These are phyloP conservation scores for Cantharellus anzutake DNA, from an alignment of 768 basidiomycete genomes.

Conservation along the genomic window DNA sequence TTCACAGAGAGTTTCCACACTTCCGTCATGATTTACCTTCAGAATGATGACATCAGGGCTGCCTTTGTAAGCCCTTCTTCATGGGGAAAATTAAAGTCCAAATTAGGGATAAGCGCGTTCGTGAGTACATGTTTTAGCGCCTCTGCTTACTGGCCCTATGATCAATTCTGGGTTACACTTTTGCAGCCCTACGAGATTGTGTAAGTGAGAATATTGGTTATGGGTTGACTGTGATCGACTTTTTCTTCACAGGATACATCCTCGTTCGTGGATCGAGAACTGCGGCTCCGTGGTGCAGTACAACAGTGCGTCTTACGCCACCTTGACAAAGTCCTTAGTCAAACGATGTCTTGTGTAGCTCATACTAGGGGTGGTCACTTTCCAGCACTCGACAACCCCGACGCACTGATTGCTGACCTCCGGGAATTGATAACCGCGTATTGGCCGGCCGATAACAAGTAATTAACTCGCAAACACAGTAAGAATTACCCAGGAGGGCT, in stretches of 20 bases:
- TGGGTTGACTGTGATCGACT: background rate
- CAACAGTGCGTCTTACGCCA: slow-evolving; percentile 5
- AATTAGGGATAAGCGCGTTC: background rate
- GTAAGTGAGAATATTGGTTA: background rate
- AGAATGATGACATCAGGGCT: background rate
- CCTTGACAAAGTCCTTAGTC: background rate
- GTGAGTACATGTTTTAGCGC: background rate
- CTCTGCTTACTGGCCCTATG: background rate
- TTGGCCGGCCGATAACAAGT: background rate
- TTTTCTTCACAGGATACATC: background rate
- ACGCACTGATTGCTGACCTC: slow-evolving; percentile 9
- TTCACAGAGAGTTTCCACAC: slow-evolving; percentile 10
- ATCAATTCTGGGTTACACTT: background rate
- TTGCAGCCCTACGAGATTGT: background rate
- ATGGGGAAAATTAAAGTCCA: background rate
- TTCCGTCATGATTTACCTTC: slow-evolving; percentile 10
- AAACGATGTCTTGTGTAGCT: slow-evolving; percentile 1
- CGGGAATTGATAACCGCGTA: slow-evolving; percentile 7
- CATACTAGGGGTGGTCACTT: slow-evolving; percentile 10
- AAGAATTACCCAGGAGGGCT: background rate
- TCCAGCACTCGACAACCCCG: slow-evolving; percentile 10
- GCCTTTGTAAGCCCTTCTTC: background rate
- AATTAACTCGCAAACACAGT: background rate
- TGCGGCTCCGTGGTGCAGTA: slow-evolving; percentile 10
- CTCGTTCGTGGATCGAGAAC: slow-evolving; percentile 5